Percentiles rank a stretch among this genome's conserved stretches.
These are phyloP conservation scores for Citrullus colocynthis DNA, from an alignment of 306 rosid genomes.

Conservation along the genomic window DNA sequence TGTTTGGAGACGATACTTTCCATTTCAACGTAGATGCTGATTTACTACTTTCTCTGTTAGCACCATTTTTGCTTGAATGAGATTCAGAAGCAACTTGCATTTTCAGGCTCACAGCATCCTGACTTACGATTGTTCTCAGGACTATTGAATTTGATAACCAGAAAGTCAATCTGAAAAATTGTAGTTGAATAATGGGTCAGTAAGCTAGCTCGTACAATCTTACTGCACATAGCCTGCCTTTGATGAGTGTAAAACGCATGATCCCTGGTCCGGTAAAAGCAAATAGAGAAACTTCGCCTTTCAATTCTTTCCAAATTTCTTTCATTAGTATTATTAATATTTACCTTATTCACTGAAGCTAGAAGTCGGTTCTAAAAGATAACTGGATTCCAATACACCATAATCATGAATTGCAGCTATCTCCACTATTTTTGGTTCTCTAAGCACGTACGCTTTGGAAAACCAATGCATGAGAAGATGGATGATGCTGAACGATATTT, in stretches of 20 bases:
- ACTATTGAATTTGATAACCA: conserved; percentile 80
- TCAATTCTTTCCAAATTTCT: background rate
- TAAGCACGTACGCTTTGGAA: background rate
- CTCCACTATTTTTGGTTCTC: background rate
- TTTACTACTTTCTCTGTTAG: conserved; percentile 31
- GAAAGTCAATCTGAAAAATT: conserved; percentile 60
- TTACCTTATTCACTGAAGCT: background rate
- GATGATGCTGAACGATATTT: background rate
- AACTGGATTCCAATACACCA: background rate
- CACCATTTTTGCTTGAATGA: conserved; percentile 35
- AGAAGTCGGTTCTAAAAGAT: background rate
- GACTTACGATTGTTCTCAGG: conserved; percentile 65
- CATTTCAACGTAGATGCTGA: conserved; percentile 34
- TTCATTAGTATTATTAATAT: background rate
- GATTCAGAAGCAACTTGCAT: conserved; percentile 23
- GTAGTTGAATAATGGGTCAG: conserved; percentile 14
- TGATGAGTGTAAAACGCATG: background rate
- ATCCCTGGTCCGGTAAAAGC: background rate
- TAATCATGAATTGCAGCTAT: background rate
- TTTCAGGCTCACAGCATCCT: conserved; percentile 24
- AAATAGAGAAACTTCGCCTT: background rate
- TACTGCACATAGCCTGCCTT: background rate
- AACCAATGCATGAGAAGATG: background rate
- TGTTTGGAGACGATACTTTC: conserved; percentile 48
- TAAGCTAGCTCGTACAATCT: background rate